Conservation (phyloP, 2,329 filamentous ascomycete species). For the Pseudogymnoascus sp. region DNA sequence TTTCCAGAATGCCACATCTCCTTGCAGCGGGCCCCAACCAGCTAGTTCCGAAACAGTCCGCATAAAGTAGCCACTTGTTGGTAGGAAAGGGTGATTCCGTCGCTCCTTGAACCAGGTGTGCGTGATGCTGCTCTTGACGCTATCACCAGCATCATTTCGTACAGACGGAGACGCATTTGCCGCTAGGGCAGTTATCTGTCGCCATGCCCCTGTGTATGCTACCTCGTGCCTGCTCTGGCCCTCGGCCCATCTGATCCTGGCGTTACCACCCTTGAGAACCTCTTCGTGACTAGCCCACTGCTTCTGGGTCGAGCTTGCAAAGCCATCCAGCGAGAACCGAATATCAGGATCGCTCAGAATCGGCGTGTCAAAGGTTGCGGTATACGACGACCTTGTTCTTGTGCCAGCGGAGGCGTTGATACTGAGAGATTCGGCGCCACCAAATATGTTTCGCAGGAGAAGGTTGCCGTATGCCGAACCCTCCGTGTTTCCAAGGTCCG, state of each 20-base stretch:
- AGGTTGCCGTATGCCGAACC: conserved; percentile 87
- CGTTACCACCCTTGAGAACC: conserved; percentile 66
- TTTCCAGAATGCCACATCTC: conserved; percentile 92
- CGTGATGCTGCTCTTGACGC: conserved; percentile 77
- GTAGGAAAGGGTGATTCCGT: conserved; percentile 78
- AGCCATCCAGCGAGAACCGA: conserved; percentile 67
- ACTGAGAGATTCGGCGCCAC: conserved; percentile 83
- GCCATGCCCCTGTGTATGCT: conserved; percentile 75
- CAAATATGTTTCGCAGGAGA: conserved; percentile 84
- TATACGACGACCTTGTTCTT: conserved; percentile 84
- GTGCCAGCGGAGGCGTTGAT: conserved; percentile 85
- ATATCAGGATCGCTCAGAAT: conserved; percentile 78
- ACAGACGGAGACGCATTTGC: conserved; percentile 73
- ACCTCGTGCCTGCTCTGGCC: conserved; percentile 66
- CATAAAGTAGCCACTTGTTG: conserved; percentile 71
- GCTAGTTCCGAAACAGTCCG: conserved; percentile 78
- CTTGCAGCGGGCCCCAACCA: conserved; percentile 72
- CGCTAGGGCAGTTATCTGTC: conserved; percentile 75
- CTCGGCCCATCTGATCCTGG: conserved; percentile 67
- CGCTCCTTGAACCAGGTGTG: conserved; percentile 75
- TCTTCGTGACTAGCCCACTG: conserved; percentile 93
- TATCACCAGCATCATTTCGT: conserved; percentile 79
- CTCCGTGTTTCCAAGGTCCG: conserved; percentile 87
- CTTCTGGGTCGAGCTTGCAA: conserved; percentile 81
- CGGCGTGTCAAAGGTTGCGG: conserved; percentile 75